Evolutionary conservation across 768 basidiomycete genomes (phyloP).

Genomic region (Trametes meyenii): DNA sequence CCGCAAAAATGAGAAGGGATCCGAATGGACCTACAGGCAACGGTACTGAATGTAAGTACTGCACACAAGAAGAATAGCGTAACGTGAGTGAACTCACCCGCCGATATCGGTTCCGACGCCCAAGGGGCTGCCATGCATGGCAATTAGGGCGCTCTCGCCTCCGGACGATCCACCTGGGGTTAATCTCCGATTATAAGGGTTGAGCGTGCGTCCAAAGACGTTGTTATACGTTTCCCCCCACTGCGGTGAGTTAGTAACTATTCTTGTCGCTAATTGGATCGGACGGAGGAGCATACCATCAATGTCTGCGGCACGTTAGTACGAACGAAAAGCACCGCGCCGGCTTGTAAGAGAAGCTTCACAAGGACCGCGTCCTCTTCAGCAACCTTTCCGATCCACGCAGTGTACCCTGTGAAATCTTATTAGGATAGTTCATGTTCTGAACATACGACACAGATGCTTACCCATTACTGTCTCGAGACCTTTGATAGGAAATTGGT

Average conservation of each 20-base stretch:
- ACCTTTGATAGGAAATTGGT: constrained; percentile 53
- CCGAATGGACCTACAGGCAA: constrained; percentile 50
- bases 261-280: not conserved
- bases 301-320: constrained; percentile 25
- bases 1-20: constrained; percentile 69
- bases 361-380: constrained; percentile 51
- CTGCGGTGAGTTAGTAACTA: constrained; percentile 38
- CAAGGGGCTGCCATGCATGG: constrained; percentile 47
- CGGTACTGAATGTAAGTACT: constrained; percentile 8
- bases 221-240: constrained; percentile 45
- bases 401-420: constrained; percentile 46
- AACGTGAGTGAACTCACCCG: constrained; percentile 48
- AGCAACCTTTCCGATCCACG: constrained; percentile 50
- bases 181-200: constrained; percentile 39
- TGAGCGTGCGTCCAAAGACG: constrained; percentile 46
- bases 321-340: constrained; percentile 43
- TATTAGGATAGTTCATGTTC: not conserved
- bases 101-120: constrained; percentile 84
- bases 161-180: constrained; percentile 71
- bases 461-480: constrained; percentile 57
- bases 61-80: too few relatives aligned
- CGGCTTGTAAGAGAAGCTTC: constrained; percentile 49
- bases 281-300: constrained; percentile 38
- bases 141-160: constrained; percentile 78
- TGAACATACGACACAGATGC: constrained; percentile 1